Percentiles rank a stretch among this genome's conserved stretches.
Evolutionary conservation across 176 grass and related monocot genomes (phyloP).

Genomic region (sorghum (Sorghum bicolor)): DNA sequence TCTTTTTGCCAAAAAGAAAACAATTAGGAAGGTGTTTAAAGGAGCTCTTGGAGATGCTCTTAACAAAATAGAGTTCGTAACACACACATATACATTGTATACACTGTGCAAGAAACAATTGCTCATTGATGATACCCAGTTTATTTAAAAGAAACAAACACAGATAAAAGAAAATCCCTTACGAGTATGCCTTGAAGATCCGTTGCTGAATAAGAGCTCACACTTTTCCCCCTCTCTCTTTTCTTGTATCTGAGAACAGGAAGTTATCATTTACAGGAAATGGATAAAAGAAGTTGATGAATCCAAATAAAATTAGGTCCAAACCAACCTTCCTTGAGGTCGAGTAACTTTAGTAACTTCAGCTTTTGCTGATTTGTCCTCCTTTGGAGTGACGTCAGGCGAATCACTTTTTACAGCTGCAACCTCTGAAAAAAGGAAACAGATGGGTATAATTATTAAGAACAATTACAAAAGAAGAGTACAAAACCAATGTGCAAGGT

Average conservation of each 20-base stretch:
- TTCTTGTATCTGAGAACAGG: slow-evolving; percentile 75
- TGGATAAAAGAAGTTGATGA: not conserved
- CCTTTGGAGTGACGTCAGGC: slow-evolving; percentile 38
- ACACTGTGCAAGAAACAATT: not conserved
- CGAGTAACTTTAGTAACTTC: slow-evolving; percentile 63
- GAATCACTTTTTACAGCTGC: slow-evolving; percentile 36
- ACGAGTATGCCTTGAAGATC: slow-evolving; percentile 99
- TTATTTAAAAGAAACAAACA: not conserved
- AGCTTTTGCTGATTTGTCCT: slow-evolving; percentile 45
- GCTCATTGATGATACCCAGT: not conserved
- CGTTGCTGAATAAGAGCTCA: slow-evolving; percentile 65
- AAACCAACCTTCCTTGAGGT: slow-evolving; percentile 82
- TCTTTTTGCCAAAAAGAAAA: not conserved
- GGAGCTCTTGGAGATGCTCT: not conserved
- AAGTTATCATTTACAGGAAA: slow-evolving; percentile 15
- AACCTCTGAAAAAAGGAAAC: slow-evolving; percentile 34
- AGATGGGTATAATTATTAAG: not conserved
- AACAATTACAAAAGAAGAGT: not conserved
- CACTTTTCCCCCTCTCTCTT: slow-evolving; percentile 85
- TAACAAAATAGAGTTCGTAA: not conserved
- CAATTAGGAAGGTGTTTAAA: not conserved
- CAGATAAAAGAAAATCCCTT: slow-evolving; percentile 24
- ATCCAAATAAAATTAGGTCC: not conserved
- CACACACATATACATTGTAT: not conserved
- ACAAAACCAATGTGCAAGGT: not conserved